Percentiles rank a stretch among this genome's conserved stretches.
These are phyloP conservation scores for Buddleja alternifolia DNA, from an alignment of 257 asterid genomes.

Conservation along the genomic window DNA sequence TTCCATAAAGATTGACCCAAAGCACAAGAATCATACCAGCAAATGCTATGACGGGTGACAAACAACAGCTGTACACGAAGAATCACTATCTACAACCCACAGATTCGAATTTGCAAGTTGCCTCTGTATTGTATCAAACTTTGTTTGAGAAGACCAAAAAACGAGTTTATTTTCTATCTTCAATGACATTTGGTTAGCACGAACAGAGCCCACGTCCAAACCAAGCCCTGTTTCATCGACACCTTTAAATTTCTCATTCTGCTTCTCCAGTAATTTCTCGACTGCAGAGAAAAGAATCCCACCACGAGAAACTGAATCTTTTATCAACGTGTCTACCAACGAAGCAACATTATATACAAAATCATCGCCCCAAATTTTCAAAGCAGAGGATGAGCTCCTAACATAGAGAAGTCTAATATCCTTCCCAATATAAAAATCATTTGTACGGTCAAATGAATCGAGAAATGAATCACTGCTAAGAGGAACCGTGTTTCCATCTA, in stretches of 20 bases:
- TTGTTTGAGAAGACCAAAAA: slow-evolving; percentile 61
- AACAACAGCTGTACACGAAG: slow-evolving; percentile 71
- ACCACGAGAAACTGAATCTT: slow-evolving; percentile 42
- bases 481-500: slow-evolving; percentile 70
- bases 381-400: slow-evolving; percentile 57
- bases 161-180: slow-evolving; percentile 43
- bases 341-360: slow-evolving; percentile 46
- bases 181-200: slow-evolving; percentile 40
- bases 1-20: neutral
- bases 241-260: slow-evolving; percentile 35
- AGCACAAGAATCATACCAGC: neutral
- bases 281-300: slow-evolving; percentile 44
- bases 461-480: slow-evolving; percentile 42
- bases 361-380: slow-evolving; percentile 52
- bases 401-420: slow-evolving; percentile 46
- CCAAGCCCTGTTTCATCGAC: slow-evolving; percentile 61
- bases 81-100: slow-evolving; percentile 78
- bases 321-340: slow-evolving; percentile 34
- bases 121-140: slow-evolving; percentile 46
- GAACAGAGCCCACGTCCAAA: slow-evolving; percentile 37
- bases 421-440: slow-evolving; percentile 58
- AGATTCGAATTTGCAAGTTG: slow-evolving; percentile 51
- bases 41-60: slow-evolving; percentile 64
- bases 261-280: slow-evolving; percentile 56
- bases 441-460: slow-evolving; percentile 46